These are phyloP conservation scores for Amanita thiersii DNA, from an alignment of 768 basidiomycete species.

Conservation along the genomic window DNA sequence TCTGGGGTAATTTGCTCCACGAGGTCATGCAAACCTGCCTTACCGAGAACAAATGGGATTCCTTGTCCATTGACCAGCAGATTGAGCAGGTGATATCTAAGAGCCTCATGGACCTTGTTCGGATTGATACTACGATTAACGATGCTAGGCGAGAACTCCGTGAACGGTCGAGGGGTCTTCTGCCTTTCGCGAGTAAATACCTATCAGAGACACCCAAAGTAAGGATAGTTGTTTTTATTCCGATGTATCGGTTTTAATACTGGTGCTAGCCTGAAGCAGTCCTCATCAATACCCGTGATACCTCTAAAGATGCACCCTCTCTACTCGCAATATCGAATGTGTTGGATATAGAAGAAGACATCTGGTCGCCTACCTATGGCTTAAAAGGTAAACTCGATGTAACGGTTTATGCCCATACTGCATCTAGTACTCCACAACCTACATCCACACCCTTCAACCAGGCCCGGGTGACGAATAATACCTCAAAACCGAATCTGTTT, in stretches of 20 bases:
- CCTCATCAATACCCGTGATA: constrained; percentile 60
- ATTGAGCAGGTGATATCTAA: constrained; percentile 48
- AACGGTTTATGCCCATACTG: constrained; percentile 50
- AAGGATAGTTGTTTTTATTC: constrained; percentile 1
- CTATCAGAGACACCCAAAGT: constrained; percentile 62
- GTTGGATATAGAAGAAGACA: constrained; percentile 92
- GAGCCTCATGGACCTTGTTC: constrained; percentile 54
- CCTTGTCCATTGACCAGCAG: constrained; percentile 48
- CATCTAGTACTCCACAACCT: constrained; percentile 11
- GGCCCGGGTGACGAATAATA: constrained; percentile 10
- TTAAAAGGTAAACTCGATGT: constrained; percentile 96
- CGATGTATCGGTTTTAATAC: background rate
- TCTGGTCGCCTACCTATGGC: constrained; percentile 93
- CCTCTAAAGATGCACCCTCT: constrained; percentile 34
- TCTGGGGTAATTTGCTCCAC: constrained; percentile 94
- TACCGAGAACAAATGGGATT: constrained; percentile 50
- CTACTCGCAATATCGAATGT: constrained; percentile 67
- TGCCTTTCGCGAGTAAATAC: constrained; percentile 58
- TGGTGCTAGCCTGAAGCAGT: constrained; percentile 47
- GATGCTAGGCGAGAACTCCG: constrained; percentile 60
- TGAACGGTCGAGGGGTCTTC: constrained; percentile 54
- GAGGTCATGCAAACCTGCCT: constrained; percentile 85
- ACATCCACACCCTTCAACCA: background rate
- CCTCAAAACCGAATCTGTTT: constrained; percentile 31
- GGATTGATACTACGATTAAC: constrained; percentile 48